Evolutionary conservation across 1,139 yeast species (phyloP), one percentile per base, ranked within the genome.

Genomic region (Candida sanyaensis): DNA sequence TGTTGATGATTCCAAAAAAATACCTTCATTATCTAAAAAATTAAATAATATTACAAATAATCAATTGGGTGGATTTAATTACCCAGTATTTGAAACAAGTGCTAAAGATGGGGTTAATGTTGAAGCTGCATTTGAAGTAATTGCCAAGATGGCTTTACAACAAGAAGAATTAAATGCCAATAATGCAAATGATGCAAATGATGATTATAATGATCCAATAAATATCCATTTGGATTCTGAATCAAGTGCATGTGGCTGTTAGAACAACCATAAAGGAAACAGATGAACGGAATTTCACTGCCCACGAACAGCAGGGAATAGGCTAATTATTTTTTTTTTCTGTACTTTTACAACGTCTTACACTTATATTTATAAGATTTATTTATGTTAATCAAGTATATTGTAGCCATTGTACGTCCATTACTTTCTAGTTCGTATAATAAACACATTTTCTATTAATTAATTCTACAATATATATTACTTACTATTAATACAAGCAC

Each of bases 81-180:
- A 92, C 57, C 98, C 99, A 2, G 86, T 91, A 53, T 93, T 93
- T 65, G 96, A 91, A 67, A 92, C 97, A 23, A 84, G 92, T 73
- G 97, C 97, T 17, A 91, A 91, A 70, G 96, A 90, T 64, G 91
- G 95, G 9, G 88, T 91, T 44, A 93, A 93, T 55, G 97, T 93
- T 37, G 97, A 92, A 61, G 84, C 87, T 61, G 99, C 98, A 1
- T 93, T 93, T 64, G 98, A 93, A 64, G 96, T 91, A 41, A 89
- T 93, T 60, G 97, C 97, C 33, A 82, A 96, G 62, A 90, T 89
- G 75, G 99, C 99, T 0, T 76, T 93, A 59, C 92, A 86, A 62
- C 95, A 87, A 65, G 96, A 92, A 65, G 95, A 88, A 64, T 86
- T 85, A 60, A 91, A 87, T 56, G 95, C 93, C 45, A 88, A 88